These are phyloP conservation scores for Lactarius sp. DNA, from an alignment of 768 basidiomycete genomes.

Conservation along the genomic window DNA sequence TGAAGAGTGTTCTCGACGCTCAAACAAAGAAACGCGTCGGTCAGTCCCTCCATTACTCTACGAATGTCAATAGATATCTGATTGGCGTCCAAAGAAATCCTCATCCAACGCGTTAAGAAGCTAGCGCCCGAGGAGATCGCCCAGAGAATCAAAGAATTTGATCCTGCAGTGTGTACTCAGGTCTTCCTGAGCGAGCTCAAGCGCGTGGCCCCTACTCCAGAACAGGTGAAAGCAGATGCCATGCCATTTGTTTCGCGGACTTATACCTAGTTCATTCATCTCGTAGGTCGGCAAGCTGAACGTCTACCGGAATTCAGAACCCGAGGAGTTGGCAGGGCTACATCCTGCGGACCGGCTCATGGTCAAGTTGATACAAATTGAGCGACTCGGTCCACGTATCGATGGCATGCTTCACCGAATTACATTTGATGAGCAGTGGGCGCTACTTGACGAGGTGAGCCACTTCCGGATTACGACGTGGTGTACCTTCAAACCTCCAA, in stretches of 20 bases:
- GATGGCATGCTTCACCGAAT: conserved; percentile 94
- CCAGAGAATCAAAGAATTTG: conserved; percentile 78
- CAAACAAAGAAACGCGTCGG: conserved; percentile 93
- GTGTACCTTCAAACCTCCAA: conserved; percentile 14
- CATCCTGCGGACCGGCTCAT: conserved; percentile 94
- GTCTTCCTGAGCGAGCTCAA: conserved; percentile 86
- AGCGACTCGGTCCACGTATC: conserved; percentile 80
- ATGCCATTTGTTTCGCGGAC: not conserved
- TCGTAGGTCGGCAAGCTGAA: conserved; percentile 80
- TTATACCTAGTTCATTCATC: not conserved
- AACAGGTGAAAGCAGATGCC: conserved; percentile 53
- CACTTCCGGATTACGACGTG: conserved; percentile 1
- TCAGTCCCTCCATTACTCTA: conserved; percentile 38
- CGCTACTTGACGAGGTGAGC: conserved; percentile 74
- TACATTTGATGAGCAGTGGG: conserved; percentile 81
- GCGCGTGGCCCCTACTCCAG: conserved; percentile 84
- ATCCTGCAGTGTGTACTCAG: conserved; percentile 80
- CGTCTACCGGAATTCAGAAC: conserved; percentile 79
- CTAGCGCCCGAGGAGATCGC: conserved; percentile 85
- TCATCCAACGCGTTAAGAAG: conserved; percentile 82
- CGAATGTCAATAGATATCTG: not conserved
- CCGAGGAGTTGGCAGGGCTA: conserved; percentile 80
- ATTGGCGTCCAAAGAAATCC: conserved; percentile 59
- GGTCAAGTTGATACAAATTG: conserved; percentile 94
- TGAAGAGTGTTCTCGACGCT: conserved; percentile 86